These are phyloP conservation scores for Nigrospora sphaerica DNA, from an alignment of 2,329 filamentous ascomycete genomes.

Conservation along the genomic window DNA sequence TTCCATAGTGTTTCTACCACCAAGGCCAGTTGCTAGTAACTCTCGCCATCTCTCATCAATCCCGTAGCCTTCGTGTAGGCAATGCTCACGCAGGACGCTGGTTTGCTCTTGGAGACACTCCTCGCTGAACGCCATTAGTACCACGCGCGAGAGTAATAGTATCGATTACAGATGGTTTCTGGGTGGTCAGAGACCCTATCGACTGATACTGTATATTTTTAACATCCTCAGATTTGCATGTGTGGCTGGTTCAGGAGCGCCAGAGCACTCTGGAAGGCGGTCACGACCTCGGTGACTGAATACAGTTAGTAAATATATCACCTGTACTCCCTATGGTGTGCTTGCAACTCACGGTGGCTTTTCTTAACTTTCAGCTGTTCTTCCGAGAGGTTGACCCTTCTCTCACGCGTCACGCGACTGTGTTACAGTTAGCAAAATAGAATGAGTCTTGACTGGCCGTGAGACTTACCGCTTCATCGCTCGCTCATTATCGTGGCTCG, in stretches of 20 bases:
- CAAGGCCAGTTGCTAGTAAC: no score
- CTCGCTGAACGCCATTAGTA: no score
- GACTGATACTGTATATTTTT: not conserved
- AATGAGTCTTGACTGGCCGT: not conserved
- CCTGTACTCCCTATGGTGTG: constrained; percentile 9
- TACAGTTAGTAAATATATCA: constrained; percentile 8
- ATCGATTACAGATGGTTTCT: no score
- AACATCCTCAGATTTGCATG: constrained; percentile 6
- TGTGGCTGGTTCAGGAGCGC: constrained; percentile 35
- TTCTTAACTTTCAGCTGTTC: constrained; percentile 65
- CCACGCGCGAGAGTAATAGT: no score
- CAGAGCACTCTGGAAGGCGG: constrained; percentile 56
- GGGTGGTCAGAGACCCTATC: no score
- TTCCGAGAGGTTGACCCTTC: constrained; percentile 70
- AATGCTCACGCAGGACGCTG: no score
- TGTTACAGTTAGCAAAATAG: constrained; percentile 4
- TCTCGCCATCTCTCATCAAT: no score
- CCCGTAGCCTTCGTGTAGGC: no score
- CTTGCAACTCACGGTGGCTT: constrained; percentile 61
- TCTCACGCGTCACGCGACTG: constrained; percentile 71
- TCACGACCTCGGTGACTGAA: constrained; percentile 48
- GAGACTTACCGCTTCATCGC: constrained; percentile 62
- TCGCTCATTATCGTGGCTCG: constrained; percentile 66
- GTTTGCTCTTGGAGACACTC: no score
- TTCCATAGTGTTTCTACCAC: no score